Percentiles rank a stretch among this genome's conserved stretches.
These are phyloP conservation scores for Trypanosoma platydactyli DNA, from an alignment of 208 protist species.

Conservation along the genomic window DNA sequence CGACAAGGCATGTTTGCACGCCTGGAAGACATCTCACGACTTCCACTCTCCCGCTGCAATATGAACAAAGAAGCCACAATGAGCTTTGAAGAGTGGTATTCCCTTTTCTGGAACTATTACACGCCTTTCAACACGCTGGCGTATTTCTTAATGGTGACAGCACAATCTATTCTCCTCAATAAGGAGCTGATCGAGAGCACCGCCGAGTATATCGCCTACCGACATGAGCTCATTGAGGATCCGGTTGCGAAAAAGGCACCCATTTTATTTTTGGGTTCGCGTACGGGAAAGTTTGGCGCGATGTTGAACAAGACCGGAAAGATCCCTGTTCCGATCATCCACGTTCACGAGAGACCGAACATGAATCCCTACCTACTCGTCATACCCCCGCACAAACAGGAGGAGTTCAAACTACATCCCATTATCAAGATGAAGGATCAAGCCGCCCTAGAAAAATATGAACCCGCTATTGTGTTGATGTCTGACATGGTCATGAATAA, in stretches of 20 bases:
- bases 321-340: constrained; percentile 76
- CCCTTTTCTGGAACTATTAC: constrained; percentile 91
- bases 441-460: constrained; percentile 83
- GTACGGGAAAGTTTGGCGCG: constrained; percentile 74
- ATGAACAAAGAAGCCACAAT: constrained; percentile 53
- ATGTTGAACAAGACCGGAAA: constrained; percentile 78
- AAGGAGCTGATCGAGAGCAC: constrained; percentile 73
- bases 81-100: constrained; percentile 86
- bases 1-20: constrained; percentile 59
- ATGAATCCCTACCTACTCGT: constrained; percentile 85
- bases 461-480: constrained; percentile 79
- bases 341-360: constrained; percentile 82
- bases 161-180: constrained; percentile 64
- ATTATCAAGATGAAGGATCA: constrained; percentile 83
- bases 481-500: constrained; percentile 85
- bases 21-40: constrained; percentile 84
- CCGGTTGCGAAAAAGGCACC: constrained; percentile 63
- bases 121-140: constrained; percentile 74
- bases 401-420: constrained; percentile 78
- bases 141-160: constrained; percentile 82
- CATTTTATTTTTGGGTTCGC: constrained; percentile 81
- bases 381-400: constrained; percentile 81
- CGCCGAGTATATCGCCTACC: constrained; percentile 76
- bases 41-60: constrained; percentile 78
- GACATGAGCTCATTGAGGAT: constrained; percentile 67